Evolutionary conservation across 2,329 filamentous ascomycete genomes (phyloP).

Genomic region (Penicillium sp.): DNA sequence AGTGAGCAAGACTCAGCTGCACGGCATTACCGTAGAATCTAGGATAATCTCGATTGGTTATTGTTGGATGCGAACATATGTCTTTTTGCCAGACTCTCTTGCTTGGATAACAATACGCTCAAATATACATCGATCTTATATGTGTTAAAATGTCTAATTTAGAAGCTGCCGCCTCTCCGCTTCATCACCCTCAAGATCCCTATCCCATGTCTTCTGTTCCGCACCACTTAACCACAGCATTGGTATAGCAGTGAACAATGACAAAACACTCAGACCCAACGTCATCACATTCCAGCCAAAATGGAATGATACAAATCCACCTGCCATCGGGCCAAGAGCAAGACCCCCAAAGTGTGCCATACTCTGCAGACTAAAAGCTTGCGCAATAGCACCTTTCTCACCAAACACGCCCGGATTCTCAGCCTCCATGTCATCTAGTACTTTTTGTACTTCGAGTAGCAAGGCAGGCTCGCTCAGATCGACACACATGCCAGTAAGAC

Average conservation of each 20-base stretch:
- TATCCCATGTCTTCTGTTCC: too few species aligned
- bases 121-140: too few species aligned
- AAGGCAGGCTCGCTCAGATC: constrained; percentile 56
- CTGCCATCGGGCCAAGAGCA: constrained; percentile 53
- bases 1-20: too few species aligned
- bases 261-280: constrained; percentile 19
- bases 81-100: too few species aligned
- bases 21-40: too few species aligned
- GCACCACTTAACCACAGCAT: constrained; percentile 6
- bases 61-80: too few species aligned
- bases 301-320: constrained; percentile 36
- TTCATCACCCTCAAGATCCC: too few species aligned
- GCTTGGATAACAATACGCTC: too few species aligned
- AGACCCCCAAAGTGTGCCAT: constrained; percentile 56
- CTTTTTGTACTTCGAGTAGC: constrained; percentile 62
- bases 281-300: constrained; percentile 27
- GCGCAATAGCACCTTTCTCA: constrained; percentile 49
- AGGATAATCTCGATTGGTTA: too few species aligned
- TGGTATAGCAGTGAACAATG: constrained; percentile 4
- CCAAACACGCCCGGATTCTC: constrained; percentile 63
- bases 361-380: constrained; percentile 58
- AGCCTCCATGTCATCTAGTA: constrained; percentile 52
- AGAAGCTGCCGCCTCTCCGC: too few species aligned
- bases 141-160: too few species aligned
- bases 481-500: constrained; percentile 53